Percentiles rank a stretch among this genome's conserved stretches.
Evolutionary conservation across 1,284 basidiomycete genomes (phyloP).

Genomic region (Heterobasidion parviporum): DNA sequence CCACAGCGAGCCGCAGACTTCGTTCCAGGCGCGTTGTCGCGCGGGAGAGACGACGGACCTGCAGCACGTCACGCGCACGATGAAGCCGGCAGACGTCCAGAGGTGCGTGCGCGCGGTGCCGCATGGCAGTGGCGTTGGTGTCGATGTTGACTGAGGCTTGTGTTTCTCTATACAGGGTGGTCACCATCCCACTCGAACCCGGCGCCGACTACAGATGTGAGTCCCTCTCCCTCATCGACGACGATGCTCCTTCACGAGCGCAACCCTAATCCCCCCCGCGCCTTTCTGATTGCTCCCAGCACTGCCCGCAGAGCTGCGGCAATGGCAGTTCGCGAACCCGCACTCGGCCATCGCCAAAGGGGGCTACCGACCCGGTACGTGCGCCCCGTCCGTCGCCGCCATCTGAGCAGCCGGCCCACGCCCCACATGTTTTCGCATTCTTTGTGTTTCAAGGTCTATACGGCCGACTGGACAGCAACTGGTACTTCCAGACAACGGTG

Average conservation of each 20-base stretch:
- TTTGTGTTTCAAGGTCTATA: slow-evolving; percentile 40
- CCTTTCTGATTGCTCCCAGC: slow-evolving; percentile 24
- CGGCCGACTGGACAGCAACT: slow-evolving; percentile 44
- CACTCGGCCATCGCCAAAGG: slow-evolving; percentile 41
- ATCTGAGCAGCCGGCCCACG: too few species aligned
- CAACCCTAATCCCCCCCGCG: too few species aligned
- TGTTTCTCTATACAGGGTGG: slow-evolving; percentile 19
- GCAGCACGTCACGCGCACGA: slow-evolving; percentile 39
- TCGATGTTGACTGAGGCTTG: neutral
- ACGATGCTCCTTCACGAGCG: too few species aligned
- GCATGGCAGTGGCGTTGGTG: neutral
- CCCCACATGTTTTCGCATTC: neutral
- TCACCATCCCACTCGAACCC: neutral
- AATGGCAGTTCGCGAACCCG: slow-evolving; percentile 52
- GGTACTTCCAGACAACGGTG: slow-evolving; percentile 59
- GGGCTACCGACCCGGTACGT: slow-evolving; percentile 41
- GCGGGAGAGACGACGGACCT: slow-evolving; percentile 33
- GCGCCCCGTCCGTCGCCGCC: neutral
- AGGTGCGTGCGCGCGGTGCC: slow-evolving; percentile 17
- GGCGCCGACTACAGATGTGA: slow-evolving; percentile 1
- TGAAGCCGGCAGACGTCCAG: slow-evolving; percentile 29
- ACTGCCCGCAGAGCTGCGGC: slow-evolving; percentile 51
- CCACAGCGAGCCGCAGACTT: slow-evolving; percentile 35
- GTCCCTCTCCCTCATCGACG: neutral
- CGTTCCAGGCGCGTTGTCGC: slow-evolving; percentile 41